A percentile compares a stretch with the other conserved stretches of the same genome.
These are phyloP conservation scores for Misopates orontium DNA, from an alignment of 257 asterid species.

Conservation along the genomic window DNA sequence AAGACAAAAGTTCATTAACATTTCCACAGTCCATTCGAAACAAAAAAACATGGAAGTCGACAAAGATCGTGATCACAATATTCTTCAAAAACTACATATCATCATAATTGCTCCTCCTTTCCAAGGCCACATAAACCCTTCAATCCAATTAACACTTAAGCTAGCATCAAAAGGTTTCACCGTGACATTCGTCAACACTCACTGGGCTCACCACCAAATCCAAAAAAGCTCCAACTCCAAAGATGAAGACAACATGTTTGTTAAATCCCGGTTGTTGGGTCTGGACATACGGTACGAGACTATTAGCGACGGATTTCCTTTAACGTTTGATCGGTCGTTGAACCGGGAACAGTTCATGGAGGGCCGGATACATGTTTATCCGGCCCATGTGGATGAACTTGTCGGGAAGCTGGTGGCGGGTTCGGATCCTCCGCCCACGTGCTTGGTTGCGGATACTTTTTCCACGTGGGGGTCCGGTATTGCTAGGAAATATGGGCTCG, in stretches of 20 bases:
- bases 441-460: slow-evolving; percentile 10
- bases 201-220: slow-evolving; percentile 5
- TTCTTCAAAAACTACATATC: not conserved
- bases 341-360: slow-evolving; percentile 15
- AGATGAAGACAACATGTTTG: slow-evolving; percentile 27
- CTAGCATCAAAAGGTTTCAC: slow-evolving; percentile 18
- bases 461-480: not conserved
- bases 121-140: slow-evolving; percentile 20
- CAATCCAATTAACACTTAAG: not conserved
- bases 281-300: slow-evolving; percentile 36
- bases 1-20: no score
- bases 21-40: no score
- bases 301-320: slow-evolving; percentile 33
- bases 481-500: slow-evolving; percentile 16
- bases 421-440: not conserved
- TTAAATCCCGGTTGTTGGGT: slow-evolving; percentile 15
- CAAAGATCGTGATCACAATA: no score
- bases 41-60: no score
- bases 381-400: slow-evolving; percentile 33
- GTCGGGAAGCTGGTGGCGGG: slow-evolving; percentile 12
- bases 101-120: slow-evolving; percentile 6
- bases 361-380: slow-evolving; percentile 20
- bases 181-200: slow-evolving; percentile 16
- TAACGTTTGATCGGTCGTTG: slow-evolving; percentile 26
- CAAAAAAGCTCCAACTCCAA: not conserved